Evolutionary conservation across 208 protist species (phyloP), one percentile per base, ranked within the genome.

Genomic region (Tritrichomonas musculus): DNA sequence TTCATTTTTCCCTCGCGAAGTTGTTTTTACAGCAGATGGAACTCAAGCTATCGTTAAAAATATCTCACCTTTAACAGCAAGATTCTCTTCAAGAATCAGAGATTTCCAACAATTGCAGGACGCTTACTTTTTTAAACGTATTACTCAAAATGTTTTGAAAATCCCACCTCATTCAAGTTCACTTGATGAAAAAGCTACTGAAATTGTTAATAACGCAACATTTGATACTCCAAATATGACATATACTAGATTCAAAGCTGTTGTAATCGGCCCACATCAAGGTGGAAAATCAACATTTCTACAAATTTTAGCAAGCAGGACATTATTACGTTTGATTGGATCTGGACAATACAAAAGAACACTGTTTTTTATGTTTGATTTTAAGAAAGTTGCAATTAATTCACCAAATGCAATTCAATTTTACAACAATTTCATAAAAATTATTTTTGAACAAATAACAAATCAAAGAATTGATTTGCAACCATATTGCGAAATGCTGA

Each of bases 211-310:
- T 60, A 60, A 60, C 53, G 53, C 53, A 60, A 60, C 53, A 60
- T 60, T 60, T 60, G 53, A 17, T 22, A 22, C 53, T 22, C 17
- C 53, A 60, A 22, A 17, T 60, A 17, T 5, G 17, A 17, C 53
- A 22, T 60, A 60, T 17, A 60, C 53, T 22, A 60, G 53, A 60
- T 77, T 77, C 17, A 77, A 44, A 41, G 69, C 25, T 44, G 69
- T 33, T 17, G 69, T 77, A 44, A 44, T 82, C 53, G 73, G 73
- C 5, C 73, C 73, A 82, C 14, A 13, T 33, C 33, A 47, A 14
- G 25, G 25, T 39, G 73, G 73, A 53, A 82, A 82, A 53, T 82
- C 73, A 33, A 82, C 73, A 82, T 82, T 82, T 30, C 41, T 82
- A 14, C 33, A 77, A 44, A 44, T 77, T 17, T 36, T 77, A 2